Conservation (phyloP, 192 early-diverging fungal species). For the Martensiomyces pterosporus region DNA sequence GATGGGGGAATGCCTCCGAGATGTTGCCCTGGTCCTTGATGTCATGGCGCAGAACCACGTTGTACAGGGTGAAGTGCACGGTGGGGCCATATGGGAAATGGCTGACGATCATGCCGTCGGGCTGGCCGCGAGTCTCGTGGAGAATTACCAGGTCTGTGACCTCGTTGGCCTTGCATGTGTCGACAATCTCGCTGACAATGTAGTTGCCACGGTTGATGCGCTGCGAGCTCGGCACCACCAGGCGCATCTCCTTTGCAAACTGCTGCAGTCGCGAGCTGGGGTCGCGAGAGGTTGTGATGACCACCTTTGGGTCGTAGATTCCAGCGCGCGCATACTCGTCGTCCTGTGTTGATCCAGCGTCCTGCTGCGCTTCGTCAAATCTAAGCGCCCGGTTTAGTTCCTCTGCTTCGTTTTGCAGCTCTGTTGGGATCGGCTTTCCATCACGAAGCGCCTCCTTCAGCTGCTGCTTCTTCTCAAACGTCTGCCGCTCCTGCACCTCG, state of each 20-base stretch:
- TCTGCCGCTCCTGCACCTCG: slow-evolving; percentile 86
- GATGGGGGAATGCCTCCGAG: slow-evolving; percentile 94
- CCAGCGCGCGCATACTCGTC: slow-evolving; percentile 97
- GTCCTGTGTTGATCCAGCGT: slow-evolving; percentile 78
- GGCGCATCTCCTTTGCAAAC: slow-evolving; percentile 97
- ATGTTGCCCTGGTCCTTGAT: slow-evolving; percentile 95
- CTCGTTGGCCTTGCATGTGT: slow-evolving; percentile 90
- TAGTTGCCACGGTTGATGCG: slow-evolving; percentile 97
- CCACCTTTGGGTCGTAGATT: slow-evolving; percentile 88
- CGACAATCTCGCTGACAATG: slow-evolving; percentile 92
- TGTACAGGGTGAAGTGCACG: slow-evolving; percentile 95
- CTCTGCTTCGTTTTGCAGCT: slow-evolving; percentile 75
- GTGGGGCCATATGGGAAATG: slow-evolving; percentile 99
- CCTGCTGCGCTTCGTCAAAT: slow-evolving; percentile 82
- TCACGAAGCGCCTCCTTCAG: slow-evolving; percentile 90
- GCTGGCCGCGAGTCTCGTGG: slow-evolving; percentile 93
- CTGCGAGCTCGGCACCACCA: slow-evolving; percentile 94
- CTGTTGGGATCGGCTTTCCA: slow-evolving; percentile 83
- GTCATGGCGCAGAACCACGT: slow-evolving; percentile 96
- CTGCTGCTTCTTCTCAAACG: slow-evolving; percentile 90
- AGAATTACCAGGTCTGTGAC: slow-evolving; percentile 95
- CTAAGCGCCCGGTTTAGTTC: slow-evolving; percentile 71
- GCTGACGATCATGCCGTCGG: slow-evolving; percentile 91
- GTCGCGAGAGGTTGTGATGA: slow-evolving; percentile 95
- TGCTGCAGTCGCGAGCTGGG: slow-evolving; percentile 88